phyloP scores from a whole-genome alignment of 805 yeast genomes.

The Wickerhamiella alocasiicola region DNA sequence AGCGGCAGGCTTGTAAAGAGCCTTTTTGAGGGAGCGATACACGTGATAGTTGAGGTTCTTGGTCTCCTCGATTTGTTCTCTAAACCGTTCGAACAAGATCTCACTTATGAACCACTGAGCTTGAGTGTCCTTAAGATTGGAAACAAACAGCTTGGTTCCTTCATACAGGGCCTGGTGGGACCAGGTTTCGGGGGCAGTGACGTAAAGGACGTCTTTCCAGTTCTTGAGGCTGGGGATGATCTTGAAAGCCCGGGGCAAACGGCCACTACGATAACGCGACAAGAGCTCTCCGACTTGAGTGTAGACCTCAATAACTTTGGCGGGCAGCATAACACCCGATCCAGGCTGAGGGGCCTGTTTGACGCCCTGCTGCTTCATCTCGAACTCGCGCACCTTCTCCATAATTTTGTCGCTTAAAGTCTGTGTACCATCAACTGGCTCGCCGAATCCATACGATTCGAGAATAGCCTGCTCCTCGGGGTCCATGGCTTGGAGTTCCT shows the following conservation, averaged over 20 bases:
- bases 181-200: slow-evolving; percentile 88
- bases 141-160: slow-evolving; percentile 87
- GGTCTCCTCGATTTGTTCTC: slow-evolving; percentile 30
- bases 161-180: slow-evolving; percentile 90
- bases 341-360: slow-evolving; percentile 26
- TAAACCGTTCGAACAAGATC: slow-evolving; percentile 30
- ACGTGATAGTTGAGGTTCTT: slow-evolving; percentile 76
- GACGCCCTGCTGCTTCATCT: slow-evolving; percentile 26
- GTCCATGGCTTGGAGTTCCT: slow-evolving; percentile 52
- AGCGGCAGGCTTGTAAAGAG: slow-evolving; percentile 93
- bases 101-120: slow-evolving; percentile 69
- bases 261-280: slow-evolving; percentile 86
- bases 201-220: slow-evolving; percentile 92
- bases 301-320: slow-evolving; percentile 91
- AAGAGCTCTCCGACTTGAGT: slow-evolving; percentile 80
- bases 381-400: slow-evolving; percentile 64
- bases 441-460: slow-evolving; percentile 43
- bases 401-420: slow-evolving; percentile 80
- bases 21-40: slow-evolving; percentile 81
- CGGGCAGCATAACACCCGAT: slow-evolving; percentile 75
- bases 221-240: slow-evolving; percentile 84
- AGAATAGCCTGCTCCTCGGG: slow-evolving; percentile 77
- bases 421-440: slow-evolving; percentile 12
- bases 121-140: slow-evolving; percentile 75
- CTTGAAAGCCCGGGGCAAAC: slow-evolving; percentile 90